A percentile compares a stretch with the other conserved stretches of the same genome.
Conservation (phyloP, 805 yeast genomes). For the Wickerhamiella sorbophila region DNA sequence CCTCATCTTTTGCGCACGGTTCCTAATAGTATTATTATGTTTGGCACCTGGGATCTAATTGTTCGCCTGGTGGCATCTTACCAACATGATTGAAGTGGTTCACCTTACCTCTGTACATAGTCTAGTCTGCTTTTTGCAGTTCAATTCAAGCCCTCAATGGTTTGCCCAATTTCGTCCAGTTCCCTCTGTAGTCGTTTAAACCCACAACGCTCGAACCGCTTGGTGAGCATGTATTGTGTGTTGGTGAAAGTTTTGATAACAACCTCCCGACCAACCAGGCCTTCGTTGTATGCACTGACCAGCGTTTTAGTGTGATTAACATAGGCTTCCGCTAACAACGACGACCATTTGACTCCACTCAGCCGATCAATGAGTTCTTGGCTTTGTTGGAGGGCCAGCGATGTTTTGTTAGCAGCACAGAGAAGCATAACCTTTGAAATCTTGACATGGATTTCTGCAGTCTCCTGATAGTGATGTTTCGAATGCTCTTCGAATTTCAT, state of each 20-base stretch:
- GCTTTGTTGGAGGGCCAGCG: not conserved
- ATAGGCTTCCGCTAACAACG: not conserved
- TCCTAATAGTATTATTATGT: constrained; percentile 96
- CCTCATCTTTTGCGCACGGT: constrained; percentile 95
- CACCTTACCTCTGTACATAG: too few relatives aligned
- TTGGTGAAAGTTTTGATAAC: not conserved
- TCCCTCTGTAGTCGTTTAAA: not conserved
- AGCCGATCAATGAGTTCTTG: not conserved
- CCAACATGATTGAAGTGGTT: too few relatives aligned
- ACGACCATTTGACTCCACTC: not conserved
- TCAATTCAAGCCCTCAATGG: too few relatives aligned
- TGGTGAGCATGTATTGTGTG: not conserved
- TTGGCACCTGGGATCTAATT: constrained; percentile 94
- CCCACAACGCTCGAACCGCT: not conserved
- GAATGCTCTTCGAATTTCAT: not conserved
- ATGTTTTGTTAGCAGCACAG: not conserved
- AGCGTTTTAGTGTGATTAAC: not conserved
- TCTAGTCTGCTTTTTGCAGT: too few relatives aligned
- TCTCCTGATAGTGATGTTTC: not conserved
- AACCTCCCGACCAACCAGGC: not conserved
- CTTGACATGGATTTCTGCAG: not conserved
- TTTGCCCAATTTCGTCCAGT: too few relatives aligned
- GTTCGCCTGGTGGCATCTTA: constrained; percentile 32
- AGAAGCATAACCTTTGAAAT: not conserved
- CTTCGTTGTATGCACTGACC: not conserved